Conservation (phyloP, 257 asterid genomes). For the Solanum chmielewskii region DNA sequence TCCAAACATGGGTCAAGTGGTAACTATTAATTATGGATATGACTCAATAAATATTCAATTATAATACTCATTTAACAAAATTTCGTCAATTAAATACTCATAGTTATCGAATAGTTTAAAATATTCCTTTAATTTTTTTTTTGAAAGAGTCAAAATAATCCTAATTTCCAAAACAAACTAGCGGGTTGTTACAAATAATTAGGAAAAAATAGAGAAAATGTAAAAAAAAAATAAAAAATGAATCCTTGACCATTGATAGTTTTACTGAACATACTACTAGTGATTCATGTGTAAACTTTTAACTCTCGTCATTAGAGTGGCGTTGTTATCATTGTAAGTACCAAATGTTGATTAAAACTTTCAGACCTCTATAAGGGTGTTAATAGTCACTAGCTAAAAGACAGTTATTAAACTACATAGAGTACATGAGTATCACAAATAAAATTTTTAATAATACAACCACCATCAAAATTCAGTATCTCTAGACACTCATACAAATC, state of each 20-base stretch:
- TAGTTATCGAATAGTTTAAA: no score
- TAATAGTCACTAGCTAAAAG: conserved; percentile 27
- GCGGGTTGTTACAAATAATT: no score
- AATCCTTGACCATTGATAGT: not conserved
- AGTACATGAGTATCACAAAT: conserved; percentile 38
- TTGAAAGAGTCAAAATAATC: no score
- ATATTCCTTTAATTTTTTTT: no score
- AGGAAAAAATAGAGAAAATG: no score
- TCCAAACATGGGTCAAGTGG: no score
- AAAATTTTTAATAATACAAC: conserved; percentile 39
- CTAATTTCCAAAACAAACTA: no score
- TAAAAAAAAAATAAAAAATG: no score
- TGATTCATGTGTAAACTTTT: not conserved
- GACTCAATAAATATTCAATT: no score
- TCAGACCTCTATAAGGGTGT: not conserved
- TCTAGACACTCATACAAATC: conserved; percentile 68
- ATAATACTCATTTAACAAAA: no score
- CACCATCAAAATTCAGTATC: conserved; percentile 38
- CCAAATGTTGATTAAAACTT: not conserved
- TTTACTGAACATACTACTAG: not conserved
- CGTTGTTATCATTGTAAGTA: not conserved
- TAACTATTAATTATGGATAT: no score
- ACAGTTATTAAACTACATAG: conserved; percentile 72
- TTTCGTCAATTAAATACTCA: no score
- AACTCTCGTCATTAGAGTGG: not conserved